These are phyloP conservation scores for Lactarius hatsudake DNA, from an alignment of 768 basidiomycete genomes.

Conservation along the genomic window DNA sequence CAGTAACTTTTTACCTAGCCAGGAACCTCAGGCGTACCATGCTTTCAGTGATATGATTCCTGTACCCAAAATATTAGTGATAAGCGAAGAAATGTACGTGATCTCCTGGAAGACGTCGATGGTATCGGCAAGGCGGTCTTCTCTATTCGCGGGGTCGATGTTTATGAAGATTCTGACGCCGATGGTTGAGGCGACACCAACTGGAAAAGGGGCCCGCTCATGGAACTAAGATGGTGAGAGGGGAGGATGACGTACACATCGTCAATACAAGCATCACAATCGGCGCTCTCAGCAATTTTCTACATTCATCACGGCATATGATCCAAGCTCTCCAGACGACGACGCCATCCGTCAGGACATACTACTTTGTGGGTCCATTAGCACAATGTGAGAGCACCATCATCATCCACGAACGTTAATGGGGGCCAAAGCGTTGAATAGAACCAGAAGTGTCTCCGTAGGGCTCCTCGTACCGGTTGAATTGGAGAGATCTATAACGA, in stretches of 20 bases:
- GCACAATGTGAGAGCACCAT: not conserved
- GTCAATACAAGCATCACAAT: not conserved
- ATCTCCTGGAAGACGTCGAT: not conserved
- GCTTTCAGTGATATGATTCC: not conserved
- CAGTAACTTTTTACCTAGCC: not conserved
- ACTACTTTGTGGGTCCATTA: not conserved
- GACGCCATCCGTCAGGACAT: not conserved
- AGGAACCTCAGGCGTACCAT: not conserved
- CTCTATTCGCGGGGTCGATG: not conserved
- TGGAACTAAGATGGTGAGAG: not conserved
- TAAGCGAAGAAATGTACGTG: not conserved
- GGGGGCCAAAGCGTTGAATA: not conserved
- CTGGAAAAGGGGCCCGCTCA: not conserved
- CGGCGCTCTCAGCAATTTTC: not conserved
- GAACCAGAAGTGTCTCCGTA: not conserved
- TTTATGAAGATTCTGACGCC: not conserved
- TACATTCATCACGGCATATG: constrained; percentile 1
- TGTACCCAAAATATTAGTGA: constrained; percentile 1
- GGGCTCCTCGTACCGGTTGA: not conserved
- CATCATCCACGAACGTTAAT: not conserved
- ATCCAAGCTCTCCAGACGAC: constrained; percentile 2
- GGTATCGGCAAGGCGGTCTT: not conserved
- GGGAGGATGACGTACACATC: not conserved
- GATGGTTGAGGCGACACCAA: not conserved
- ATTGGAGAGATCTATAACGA: not conserved